Percentiles rank a stretch among this genome's conserved stretches.
Conservation (phyloP, 345 rosid genomes). For the Salix exigua region DNA sequence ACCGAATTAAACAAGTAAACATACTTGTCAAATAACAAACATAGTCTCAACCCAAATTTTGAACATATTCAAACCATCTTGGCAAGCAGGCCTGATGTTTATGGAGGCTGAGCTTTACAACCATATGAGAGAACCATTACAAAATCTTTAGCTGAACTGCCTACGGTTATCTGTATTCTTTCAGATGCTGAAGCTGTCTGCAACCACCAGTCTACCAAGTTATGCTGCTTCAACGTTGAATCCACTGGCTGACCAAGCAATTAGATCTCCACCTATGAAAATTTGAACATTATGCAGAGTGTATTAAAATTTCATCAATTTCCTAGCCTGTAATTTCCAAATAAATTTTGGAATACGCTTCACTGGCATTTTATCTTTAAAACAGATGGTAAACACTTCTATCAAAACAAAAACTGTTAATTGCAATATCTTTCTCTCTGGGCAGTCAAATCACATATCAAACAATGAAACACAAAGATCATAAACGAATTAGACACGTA, state of each 20-base stretch:
- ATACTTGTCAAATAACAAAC: too few species aligned
- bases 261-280: conserved; percentile 48
- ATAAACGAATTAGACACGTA: conserved; percentile 9
- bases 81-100: not conserved
- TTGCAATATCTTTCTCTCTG: conserved; percentile 22
- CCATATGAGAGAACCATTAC: conserved; percentile 47
- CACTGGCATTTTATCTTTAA: not conserved
- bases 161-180: conserved; percentile 23
- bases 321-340: not conserved
- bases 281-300: not conserved
- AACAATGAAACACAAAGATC: conserved; percentile 14
- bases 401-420: too few species aligned
- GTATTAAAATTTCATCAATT: not conserved
- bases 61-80: too few species aligned
- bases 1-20: too few species aligned
- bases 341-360: not conserved
- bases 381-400: too few species aligned
- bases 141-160: conserved; percentile 46
- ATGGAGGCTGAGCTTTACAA: conserved; percentile 29
- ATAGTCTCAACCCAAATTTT: too few species aligned
- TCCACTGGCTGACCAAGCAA: conserved; percentile 36
- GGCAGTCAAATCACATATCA: conserved; percentile 7
- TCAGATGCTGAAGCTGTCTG: conserved; percentile 30
- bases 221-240: conserved; percentile 27
- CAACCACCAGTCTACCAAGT: conserved; percentile 43